Evolutionary conservation across 2,329 filamentous ascomycete species (phyloP).

Genomic region (Ceratocystiopsis brevicomis): DNA sequence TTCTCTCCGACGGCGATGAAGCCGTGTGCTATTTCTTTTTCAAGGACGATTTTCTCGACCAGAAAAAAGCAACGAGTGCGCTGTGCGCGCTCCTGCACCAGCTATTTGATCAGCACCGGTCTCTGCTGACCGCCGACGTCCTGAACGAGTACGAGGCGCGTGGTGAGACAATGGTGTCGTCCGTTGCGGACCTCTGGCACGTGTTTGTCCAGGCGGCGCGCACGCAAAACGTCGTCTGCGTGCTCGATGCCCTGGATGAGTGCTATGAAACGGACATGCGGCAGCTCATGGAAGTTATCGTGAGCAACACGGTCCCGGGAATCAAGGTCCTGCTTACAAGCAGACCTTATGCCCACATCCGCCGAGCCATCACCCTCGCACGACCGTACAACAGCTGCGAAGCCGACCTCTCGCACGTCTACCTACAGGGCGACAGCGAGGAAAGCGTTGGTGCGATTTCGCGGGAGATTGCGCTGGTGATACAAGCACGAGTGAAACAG

Average conservation of each 20-base stretch:
- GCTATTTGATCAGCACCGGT: neutral
- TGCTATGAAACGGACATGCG: neutral
- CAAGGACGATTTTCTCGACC: conserved; percentile 14
- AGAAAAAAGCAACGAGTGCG: neutral
- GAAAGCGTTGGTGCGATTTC: conserved; percentile 11
- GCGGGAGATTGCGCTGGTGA: conserved; percentile 15
- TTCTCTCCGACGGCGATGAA: neutral
- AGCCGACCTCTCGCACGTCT: conserved; percentile 7
- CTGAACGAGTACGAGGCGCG: neutral
- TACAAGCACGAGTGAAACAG: neutral
- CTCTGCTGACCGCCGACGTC: neutral
- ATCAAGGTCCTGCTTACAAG: conserved; percentile 16
- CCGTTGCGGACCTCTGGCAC: neutral
- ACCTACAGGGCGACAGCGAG: conserved; percentile 14
- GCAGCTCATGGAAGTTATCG: neutral
- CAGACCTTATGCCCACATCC: conserved; percentile 16
- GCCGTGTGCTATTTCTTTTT: conserved; percentile 26
- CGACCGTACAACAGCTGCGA: conserved; percentile 6
- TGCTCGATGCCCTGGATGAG: neutral
- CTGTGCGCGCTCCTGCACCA: conserved; percentile 2
- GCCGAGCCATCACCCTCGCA: conserved; percentile 10
- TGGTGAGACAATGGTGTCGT: neutral
- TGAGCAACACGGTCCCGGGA: neutral
- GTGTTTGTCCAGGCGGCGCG: neutral
- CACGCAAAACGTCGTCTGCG: neutral